Percentiles rank a stretch among this genome's conserved stretches.
Conservation (phyloP, 2,329 filamentous ascomycete genomes). For the Alternaria ethzedia region DNA sequence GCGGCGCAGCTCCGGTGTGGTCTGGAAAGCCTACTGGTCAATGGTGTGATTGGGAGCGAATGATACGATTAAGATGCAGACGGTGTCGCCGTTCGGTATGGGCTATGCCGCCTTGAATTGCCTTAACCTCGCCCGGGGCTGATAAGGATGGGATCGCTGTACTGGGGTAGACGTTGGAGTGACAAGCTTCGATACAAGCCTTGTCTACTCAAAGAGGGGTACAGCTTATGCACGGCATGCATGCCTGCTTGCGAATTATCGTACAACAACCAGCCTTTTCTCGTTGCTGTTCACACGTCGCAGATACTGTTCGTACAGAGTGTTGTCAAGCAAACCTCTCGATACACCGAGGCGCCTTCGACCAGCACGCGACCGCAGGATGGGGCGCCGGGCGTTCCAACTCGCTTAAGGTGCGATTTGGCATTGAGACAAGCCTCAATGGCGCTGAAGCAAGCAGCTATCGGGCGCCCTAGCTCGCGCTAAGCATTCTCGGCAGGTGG, state of each 20-base stretch:
- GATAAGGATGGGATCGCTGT: constrained; percentile 31
- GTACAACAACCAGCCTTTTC: neutral
- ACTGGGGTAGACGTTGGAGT: constrained; percentile 13
- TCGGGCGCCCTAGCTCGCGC: neutral
- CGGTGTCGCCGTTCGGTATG: constrained; percentile 19
- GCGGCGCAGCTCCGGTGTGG: constrained; percentile 17
- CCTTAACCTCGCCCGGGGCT: constrained; percentile 23
- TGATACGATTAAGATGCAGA: constrained; percentile 15
- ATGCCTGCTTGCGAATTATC: neutral
- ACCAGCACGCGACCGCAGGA: constrained; percentile 7
- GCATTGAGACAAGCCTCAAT: constrained; percentile 24
- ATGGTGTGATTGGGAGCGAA: constrained; percentile 26
- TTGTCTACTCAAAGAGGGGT: constrained; percentile 28
- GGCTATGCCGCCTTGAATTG: constrained; percentile 19
- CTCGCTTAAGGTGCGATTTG: constrained; percentile 20
- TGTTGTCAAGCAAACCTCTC: neutral
- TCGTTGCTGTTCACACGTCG: neutral
- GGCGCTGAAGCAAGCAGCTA: constrained; percentile 4
- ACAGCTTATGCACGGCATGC: neutral
- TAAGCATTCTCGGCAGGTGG: constrained; percentile 17
- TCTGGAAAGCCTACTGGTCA: constrained; percentile 22
- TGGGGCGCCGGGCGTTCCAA: constrained; percentile 1
- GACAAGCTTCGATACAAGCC: constrained; percentile 18
- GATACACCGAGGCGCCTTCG: neutral
- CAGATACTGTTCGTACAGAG: neutral